Conservation (phyloP, 2,329 filamentous ascomycete genomes). For the Botrytis fragariae region DNA sequence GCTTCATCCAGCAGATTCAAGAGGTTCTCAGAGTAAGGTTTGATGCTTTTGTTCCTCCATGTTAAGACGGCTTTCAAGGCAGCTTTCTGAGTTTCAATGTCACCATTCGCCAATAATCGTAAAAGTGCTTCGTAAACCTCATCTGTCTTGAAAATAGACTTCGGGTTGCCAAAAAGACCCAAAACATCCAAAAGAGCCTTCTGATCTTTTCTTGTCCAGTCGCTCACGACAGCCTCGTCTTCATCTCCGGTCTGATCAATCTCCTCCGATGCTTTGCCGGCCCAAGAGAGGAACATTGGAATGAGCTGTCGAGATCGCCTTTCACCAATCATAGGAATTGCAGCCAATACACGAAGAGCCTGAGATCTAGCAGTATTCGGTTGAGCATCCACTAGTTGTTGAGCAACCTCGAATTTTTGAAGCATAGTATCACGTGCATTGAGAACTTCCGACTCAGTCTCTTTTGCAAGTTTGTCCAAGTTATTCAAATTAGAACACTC, state of each 20-base stretch:
- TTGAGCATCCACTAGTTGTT: slow-evolving; percentile 51
- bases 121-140: slow-evolving; percentile 76
- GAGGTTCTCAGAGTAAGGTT: slow-evolving; percentile 79
- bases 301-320: slow-evolving; percentile 81
- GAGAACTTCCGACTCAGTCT: slow-evolving; percentile 52
- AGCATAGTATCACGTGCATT: slow-evolving; percentile 58
- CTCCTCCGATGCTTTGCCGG: slow-evolving; percentile 47
- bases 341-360: slow-evolving; percentile 74
- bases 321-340: slow-evolving; percentile 75
- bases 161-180: slow-evolving; percentile 81
- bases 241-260: slow-evolving; percentile 33
- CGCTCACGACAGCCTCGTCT: slow-evolving; percentile 40
- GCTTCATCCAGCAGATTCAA: slow-evolving; percentile 86
- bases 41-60: slow-evolving; percentile 80
- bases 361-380: slow-evolving; percentile 65
- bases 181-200: slow-evolving; percentile 81
- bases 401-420: slow-evolving; percentile 61
- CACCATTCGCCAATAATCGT: slow-evolving; percentile 78
- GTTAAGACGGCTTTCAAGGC: slow-evolving; percentile 81
- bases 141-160: slow-evolving; percentile 72
- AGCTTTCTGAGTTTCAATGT: slow-evolving; percentile 82
- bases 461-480: slow-evolving; percentile 52
- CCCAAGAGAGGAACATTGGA: slow-evolving; percentile 82
- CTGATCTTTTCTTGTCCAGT: slow-evolving; percentile 76
- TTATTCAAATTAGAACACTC: slow-evolving; percentile 74